phyloP scores from a whole-genome alignment of 179 eudicot species.

The Spinacia oleracea region DNA sequence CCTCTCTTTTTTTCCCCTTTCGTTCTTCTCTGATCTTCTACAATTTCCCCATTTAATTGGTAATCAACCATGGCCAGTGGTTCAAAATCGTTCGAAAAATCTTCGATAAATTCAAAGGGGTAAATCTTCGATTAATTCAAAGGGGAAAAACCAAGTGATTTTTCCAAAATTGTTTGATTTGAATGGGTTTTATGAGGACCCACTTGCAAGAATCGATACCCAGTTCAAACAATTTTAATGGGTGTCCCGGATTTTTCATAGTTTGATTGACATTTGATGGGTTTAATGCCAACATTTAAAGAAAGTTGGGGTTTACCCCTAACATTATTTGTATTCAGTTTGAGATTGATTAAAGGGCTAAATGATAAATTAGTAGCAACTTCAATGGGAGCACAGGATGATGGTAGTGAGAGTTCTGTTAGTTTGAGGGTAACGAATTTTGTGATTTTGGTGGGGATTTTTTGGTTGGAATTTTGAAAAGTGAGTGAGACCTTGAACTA shows the following conservation, averaged over 20 bases:
- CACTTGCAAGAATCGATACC: slow-evolving; percentile 38
- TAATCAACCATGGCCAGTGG: no score
- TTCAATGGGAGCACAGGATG: slow-evolving; percentile 19
- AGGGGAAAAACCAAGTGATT: slow-evolving; percentile 44
- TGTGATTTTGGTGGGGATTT: slow-evolving; percentile 14
- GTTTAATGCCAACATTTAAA: slow-evolving; percentile 17
- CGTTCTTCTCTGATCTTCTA: no score
- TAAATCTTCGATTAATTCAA: no score
- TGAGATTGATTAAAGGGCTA: slow-evolving; percentile 24
- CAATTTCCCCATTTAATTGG: no score
- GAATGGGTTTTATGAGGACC: slow-evolving; percentile 35
- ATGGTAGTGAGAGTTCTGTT: not conserved
- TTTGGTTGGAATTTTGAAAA: not conserved
- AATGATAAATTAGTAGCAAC: slow-evolving; percentile 24
- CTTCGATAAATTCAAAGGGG: no score
- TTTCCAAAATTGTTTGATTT: slow-evolving; percentile 30
- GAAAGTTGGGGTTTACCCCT: not conserved
- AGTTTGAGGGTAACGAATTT: slow-evolving; percentile 16
- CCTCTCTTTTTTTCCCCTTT: no score
- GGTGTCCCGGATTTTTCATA: slow-evolving; percentile 26
- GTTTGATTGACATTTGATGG: slow-evolving; percentile 30
- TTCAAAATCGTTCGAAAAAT: no score
- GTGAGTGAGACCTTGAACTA: not conserved
- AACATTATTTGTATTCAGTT: slow-evolving; percentile 7
- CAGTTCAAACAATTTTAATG: slow-evolving; percentile 33